Evolutionary conservation across 352 stramenopile species (phyloP).

Genomic region (Pythium rishiriense): DNA sequence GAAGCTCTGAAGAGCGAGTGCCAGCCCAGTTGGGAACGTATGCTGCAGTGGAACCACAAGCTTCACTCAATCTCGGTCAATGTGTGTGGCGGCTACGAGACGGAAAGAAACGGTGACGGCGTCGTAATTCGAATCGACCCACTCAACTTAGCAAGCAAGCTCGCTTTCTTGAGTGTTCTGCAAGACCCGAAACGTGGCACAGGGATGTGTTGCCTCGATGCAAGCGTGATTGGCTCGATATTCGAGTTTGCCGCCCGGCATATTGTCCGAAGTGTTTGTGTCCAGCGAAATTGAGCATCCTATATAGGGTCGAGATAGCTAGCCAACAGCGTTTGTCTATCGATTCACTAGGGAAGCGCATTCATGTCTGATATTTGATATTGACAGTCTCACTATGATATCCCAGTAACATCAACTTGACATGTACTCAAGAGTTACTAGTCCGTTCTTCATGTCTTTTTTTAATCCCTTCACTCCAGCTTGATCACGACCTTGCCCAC

Average conservation of each 20-base stretch:
- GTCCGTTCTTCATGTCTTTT: too few species aligned
- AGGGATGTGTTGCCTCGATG: background rate
- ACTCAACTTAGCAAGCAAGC: background rate
- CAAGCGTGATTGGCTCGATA: background rate
- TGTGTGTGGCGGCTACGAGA: background rate
- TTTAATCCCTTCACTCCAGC: too few species aligned
- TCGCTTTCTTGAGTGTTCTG: background rate
- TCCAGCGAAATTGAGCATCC: background rate
- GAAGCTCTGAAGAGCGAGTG: background rate
- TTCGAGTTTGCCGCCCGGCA: background rate
- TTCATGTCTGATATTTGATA: too few species aligned
- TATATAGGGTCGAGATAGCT: too few species aligned
- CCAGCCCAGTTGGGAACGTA: background rate
- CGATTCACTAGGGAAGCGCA: too few species aligned
- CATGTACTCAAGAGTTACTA: too few species aligned
- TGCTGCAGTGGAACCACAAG: background rate
- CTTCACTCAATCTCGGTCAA: background rate
- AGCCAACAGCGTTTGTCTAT: too few species aligned
- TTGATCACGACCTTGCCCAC: slow-evolving; percentile 30
- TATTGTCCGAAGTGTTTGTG: background rate
- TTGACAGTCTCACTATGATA: too few species aligned
- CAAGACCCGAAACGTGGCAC: background rate
- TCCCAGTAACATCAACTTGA: too few species aligned
- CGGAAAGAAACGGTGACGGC: background rate
- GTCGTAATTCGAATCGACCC: background rate